Evolutionary conservation across 257 asterid species (phyloP).

Genomic region (Solanum piurae): DNA sequence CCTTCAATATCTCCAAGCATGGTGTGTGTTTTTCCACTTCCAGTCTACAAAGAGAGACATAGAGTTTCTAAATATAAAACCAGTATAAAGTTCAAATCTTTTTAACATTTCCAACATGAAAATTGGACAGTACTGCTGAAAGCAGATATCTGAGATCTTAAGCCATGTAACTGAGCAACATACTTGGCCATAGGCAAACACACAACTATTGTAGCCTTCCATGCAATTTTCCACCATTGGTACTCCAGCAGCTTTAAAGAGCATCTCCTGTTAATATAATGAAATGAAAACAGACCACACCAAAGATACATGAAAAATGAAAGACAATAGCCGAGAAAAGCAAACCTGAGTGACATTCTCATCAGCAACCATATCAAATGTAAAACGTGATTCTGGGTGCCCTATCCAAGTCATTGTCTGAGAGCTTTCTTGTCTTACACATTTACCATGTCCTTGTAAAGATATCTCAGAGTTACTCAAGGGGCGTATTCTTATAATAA

Average conservation of each 20-base stretch:
- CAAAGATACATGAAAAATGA: not conserved
- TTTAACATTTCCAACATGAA: not conserved
- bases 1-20: constrained; percentile 99
- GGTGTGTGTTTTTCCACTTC: constrained; percentile 98
- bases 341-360: constrained; percentile 86
- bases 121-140: not conserved
- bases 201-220: constrained; percentile 95
- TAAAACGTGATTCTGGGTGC: constrained; percentile 77
- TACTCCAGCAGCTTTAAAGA: constrained; percentile 80
- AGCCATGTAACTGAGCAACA: constrained; percentile 7
- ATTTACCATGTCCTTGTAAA: constrained; percentile 54
- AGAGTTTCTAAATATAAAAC: not conserved
- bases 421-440: constrained; percentile 84
- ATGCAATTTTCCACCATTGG: constrained; percentile 97
- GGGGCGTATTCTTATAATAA: constrained; percentile 81
- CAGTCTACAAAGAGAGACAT: constrained; percentile 42
- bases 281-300: not conserved
- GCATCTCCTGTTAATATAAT: constrained; percentile 57
- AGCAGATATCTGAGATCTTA: not conserved
- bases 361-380: constrained; percentile 88
- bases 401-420: constrained; percentile 88
- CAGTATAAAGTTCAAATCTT: not conserved
- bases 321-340: not conserved
- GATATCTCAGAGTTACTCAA: constrained; percentile 70
- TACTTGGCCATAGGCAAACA: constrained; percentile 99